These are phyloP conservation scores for Paramyrothecium roridum DNA, from an alignment of 2,329 filamentous ascomycete species.

Conservation along the genomic window DNA sequence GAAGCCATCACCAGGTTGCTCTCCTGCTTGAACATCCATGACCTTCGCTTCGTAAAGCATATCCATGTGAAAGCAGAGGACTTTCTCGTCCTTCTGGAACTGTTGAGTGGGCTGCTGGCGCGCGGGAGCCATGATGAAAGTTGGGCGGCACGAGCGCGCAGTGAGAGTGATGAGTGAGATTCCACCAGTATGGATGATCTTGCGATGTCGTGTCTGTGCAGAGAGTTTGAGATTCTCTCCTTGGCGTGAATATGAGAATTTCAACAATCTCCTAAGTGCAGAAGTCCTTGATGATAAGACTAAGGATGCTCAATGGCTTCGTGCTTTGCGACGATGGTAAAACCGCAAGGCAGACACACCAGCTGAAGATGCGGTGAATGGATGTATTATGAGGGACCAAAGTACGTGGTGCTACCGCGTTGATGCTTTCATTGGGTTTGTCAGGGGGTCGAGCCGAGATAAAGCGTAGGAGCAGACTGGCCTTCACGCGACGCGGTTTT, in stretches of 20 bases:
- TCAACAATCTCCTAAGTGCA: too few species aligned
- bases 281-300: too few species aligned
- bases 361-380: too few species aligned
- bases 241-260: too few species aligned
- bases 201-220: too few species aligned
- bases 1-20: slow-evolving; percentile 66
- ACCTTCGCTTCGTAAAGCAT: slow-evolving; percentile 98
- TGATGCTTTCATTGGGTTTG: not conserved
- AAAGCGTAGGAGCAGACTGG: not conserved
- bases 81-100: slow-evolving; percentile 79
- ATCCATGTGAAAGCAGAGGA: slow-evolving; percentile 95
- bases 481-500: slow-evolving; percentile 1
- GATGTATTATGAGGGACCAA: not conserved
- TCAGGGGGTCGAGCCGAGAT: not conserved
- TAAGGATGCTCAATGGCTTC: too few species aligned
- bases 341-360: too few species aligned
- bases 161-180: too few species aligned
- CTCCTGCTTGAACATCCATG: slow-evolving; percentile 70
- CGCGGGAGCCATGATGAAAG: slow-evolving; percentile 35
- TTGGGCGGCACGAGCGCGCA: not conserved
- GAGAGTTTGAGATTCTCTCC: too few species aligned
- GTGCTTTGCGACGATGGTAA: too few species aligned
- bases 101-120: slow-evolving; percentile 42
- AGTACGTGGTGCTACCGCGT: not conserved
- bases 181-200: too few species aligned